Percentiles rank a stretch among this genome's conserved stretches.
Conservation (phyloP, 2,329 filamentous ascomycete genomes). For the Penicillium concentricum region DNA sequence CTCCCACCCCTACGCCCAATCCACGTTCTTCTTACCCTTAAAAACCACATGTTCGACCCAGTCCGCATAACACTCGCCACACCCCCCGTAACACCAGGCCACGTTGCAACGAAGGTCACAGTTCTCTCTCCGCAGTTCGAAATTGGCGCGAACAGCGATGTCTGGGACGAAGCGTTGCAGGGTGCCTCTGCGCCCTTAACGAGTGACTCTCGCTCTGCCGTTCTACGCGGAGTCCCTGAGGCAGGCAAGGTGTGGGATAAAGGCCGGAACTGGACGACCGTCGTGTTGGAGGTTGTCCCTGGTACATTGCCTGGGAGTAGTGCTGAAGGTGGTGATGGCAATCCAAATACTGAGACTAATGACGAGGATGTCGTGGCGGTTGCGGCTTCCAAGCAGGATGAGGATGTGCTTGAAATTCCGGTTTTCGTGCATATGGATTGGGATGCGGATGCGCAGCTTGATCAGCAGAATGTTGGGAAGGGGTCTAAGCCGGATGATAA, state of each 20-base stretch:
- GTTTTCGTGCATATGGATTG: slow-evolving; percentile 92
- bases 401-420: slow-evolving; percentile 79
- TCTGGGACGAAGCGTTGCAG: slow-evolving; percentile 87
- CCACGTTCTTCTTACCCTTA: slow-evolving; percentile 86
- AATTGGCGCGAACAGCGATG: slow-evolving; percentile 88
- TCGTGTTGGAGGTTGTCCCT: slow-evolving; percentile 86
- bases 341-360: slow-evolving; percentile 34
- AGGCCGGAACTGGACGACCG: slow-evolving; percentile 90
- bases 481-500: slow-evolving; percentile 60
- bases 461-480: slow-evolving; percentile 35
- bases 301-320: slow-evolving; percentile 39
- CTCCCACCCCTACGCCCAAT: slow-evolving; percentile 54
- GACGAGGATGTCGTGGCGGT: slow-evolving; percentile 28
- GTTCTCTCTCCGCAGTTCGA: slow-evolving; percentile 93
- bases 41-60: slow-evolving; percentile 89
- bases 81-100: slow-evolving; percentile 73
- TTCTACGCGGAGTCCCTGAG: slow-evolving; percentile 58
- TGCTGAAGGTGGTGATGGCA: slow-evolving; percentile 28
- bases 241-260: slow-evolving; percentile 96
- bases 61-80: slow-evolving; percentile 87
- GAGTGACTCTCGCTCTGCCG: slow-evolving; percentile 40
- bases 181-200: slow-evolving; percentile 39
- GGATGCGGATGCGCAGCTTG: slow-evolving; percentile 62
- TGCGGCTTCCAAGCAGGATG: slow-evolving; percentile 48
- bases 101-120: slow-evolving; percentile 76